Evolutionary conservation across 768 basidiomycete species (phyloP), one percentile per base, ranked within the genome.

Genomic region (Clitopilus passeckerianus): DNA sequence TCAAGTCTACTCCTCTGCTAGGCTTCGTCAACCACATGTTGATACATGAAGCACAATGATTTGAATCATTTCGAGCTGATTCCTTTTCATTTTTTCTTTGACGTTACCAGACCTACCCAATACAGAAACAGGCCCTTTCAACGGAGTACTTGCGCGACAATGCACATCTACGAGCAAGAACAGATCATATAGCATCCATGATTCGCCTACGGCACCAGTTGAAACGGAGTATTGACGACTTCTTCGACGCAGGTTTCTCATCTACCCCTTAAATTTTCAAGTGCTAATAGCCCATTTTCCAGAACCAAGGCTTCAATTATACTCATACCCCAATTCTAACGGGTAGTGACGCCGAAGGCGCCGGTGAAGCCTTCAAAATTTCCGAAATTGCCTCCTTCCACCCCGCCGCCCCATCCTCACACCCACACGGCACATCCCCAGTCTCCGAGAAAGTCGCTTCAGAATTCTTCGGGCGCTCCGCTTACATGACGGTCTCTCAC

Each of bases 331-430:
- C 97, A 0, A 81, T 98, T 52, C 73, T 98, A 22, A 98, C 96
- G 0, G 84, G 86, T 15, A 93, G 86, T 65, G 97, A 99, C 70
- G 95, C 95, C 57, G 97, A 99, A 77, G 97, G 95, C 12, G 95
- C 90, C 6, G 96, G 97, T 18, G 95, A 98, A 72, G 84, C 91
- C 1, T 98, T 98, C 71, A 80, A 83, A 6, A 77, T 96, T 30
- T 76, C 79, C 1, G 75, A 80, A 53, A 64, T 80, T 22, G 64
- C 71, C 46, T 59, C 37, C 24, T 66, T 64, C 18, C 74, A 74
- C 58, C 71, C 72, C 27, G 67, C 71, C 22, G 64, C 68, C 6
- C 20, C 61, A 2, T 27, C 63, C 6, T 57, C 65, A 7, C 54
- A 64, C 16, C 58, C 62, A 34, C 43, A 59, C 64, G 30, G 68